Percentiles rank a stretch among this genome's conserved stretches.
phyloP scores from a whole-genome alignment of 139 green algal genomes.

The Chlorella ohadii region DNA sequence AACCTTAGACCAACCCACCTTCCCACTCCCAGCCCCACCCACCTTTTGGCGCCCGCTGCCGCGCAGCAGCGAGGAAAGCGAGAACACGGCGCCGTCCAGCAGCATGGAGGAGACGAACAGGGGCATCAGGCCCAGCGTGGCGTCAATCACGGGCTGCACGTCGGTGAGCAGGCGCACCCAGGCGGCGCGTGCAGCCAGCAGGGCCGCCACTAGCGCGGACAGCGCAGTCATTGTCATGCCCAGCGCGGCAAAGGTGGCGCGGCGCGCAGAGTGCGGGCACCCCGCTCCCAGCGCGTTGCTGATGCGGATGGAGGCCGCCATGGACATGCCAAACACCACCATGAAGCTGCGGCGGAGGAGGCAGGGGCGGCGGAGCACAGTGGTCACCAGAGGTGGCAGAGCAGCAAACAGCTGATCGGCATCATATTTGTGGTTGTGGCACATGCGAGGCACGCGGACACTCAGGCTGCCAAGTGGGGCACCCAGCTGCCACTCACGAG shows the following conservation, averaged over 20 bases:
- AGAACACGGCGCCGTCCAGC: neutral
- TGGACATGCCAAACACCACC: constrained; percentile 16
- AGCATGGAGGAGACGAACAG: neutral
- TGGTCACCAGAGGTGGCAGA: no score
- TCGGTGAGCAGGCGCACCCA: constrained; percentile 23
- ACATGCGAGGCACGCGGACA: no score
- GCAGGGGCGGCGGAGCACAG: neutral
- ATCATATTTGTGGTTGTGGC: no score
- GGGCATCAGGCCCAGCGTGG: constrained; percentile 1
- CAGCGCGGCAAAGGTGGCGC: constrained; percentile 3
- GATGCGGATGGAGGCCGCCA: constrained; percentile 9
- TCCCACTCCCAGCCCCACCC: no score
- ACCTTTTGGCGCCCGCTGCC: constrained; percentile 16
- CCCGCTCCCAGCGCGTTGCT: constrained; percentile 15
- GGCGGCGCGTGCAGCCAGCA: neutral
- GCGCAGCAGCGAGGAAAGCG: constrained; percentile 1
- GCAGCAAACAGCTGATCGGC: no score
- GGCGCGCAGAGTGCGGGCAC: neutral
- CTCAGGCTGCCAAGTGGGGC: no score
- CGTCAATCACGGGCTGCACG: neutral
- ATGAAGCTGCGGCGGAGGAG: constrained; percentile 2
- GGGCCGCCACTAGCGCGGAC: neutral
- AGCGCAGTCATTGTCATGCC: neutral
- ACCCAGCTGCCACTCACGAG: neutral
- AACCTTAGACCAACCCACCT: neutral